Percentiles rank a stretch among this genome's conserved stretches.
Conservation (phyloP, 306 rosid species). For the Cyamopsis tetragonoloba region DNA sequence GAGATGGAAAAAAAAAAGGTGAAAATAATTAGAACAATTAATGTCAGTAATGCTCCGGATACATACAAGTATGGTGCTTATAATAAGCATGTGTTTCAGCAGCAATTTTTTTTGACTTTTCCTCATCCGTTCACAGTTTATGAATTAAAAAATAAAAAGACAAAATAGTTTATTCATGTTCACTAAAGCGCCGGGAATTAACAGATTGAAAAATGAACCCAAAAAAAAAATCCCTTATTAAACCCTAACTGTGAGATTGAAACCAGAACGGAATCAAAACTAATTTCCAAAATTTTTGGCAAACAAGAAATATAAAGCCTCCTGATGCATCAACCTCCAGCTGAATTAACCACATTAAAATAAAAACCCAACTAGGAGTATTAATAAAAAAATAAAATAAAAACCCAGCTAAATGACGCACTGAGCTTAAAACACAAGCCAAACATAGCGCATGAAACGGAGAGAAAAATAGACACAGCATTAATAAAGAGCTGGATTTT, state of each 20-base stretch:
- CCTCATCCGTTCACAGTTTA: neutral
- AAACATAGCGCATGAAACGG: neutral
- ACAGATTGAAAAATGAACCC: neutral
- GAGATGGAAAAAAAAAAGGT: too few relatives aligned
- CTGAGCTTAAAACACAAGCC: neutral
- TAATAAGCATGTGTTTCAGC: neutral
- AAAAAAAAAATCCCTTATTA: neutral
- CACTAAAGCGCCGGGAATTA: neutral
- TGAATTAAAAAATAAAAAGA: neutral
- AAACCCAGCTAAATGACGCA: neutral
- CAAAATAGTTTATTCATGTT: neutral
- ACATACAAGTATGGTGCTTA: neutral
- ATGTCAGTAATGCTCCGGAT: neutral
- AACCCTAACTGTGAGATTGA: conserved; percentile 23
- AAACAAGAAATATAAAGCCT: neutral
- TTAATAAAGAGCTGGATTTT: neutral
- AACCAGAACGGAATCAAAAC: neutral
- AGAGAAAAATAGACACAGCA: neutral
- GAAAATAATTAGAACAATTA: neutral
- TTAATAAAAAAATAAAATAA: too few relatives aligned
- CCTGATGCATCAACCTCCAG: neutral
- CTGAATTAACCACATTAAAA: neutral
- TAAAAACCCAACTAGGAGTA: too few relatives aligned
- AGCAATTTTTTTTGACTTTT: neutral
- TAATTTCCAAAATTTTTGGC: neutral